phyloP scores from a whole-genome alignment of 768 basidiomycete species.

The Mycena capillaripes region DNA sequence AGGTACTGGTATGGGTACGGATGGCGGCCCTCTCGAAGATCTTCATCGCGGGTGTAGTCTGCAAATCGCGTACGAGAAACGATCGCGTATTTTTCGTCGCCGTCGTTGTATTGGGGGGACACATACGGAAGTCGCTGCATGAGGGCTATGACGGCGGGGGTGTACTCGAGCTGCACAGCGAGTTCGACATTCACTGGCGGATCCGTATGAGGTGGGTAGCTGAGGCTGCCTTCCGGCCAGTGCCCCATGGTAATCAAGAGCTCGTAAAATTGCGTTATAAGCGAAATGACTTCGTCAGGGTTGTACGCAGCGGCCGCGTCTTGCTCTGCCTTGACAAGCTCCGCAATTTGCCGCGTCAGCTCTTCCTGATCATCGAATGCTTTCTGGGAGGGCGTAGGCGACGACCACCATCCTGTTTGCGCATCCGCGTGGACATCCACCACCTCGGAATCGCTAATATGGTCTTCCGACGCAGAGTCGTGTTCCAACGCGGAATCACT shows the following conservation, averaged over 20 bases:
- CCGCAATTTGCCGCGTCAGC: conserved; percentile 6
- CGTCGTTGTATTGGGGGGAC: neutral
- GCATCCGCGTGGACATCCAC: neutral
- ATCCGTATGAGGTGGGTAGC: conserved; percentile 20
- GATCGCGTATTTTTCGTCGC: neutral
- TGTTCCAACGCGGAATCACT: neutral
- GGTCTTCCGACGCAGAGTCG: neutral
- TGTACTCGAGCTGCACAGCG: conserved; percentile 24
- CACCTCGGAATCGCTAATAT: conserved; percentile 14
- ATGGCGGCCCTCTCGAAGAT: conserved; percentile 19
- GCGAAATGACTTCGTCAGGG: conserved; percentile 20
- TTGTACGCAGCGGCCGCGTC: conserved; percentile 15
- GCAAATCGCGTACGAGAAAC: conserved; percentile 5
- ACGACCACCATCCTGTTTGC: neutral
- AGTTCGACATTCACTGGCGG: conserved; percentile 13
- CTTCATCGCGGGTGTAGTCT: conserved; percentile 12
- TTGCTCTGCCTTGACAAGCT: conserved; percentile 23
- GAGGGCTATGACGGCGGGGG: conserved; percentile 10
- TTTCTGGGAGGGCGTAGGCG: neutral
- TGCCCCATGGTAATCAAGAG: conserved; percentile 28
- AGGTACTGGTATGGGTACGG: conserved; percentile 23
- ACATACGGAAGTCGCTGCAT: conserved; percentile 27
- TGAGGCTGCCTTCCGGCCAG: conserved; percentile 22
- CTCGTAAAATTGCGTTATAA: conserved; percentile 26
- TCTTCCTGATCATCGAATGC: conserved; percentile 4